Base-by-base conservation (phyloP, 345 rosid genomes). In the Eucalyptus marginata region DNA sequence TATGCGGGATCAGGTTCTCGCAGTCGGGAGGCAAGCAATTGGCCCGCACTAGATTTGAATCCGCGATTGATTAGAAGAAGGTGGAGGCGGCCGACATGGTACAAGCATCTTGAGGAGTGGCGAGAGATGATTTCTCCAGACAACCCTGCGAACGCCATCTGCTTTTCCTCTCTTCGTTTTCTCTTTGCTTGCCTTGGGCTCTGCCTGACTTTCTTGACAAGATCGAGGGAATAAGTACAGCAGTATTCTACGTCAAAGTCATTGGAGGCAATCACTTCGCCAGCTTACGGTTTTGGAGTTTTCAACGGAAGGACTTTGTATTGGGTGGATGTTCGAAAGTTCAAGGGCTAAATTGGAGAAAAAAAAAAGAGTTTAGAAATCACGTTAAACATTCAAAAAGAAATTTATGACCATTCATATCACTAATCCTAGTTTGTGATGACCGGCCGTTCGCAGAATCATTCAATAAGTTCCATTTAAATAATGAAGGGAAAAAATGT, bases 391-490 rank as follows among this genome's bases (percentile, higher is more conserved):
- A 22, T 56, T 22, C 5, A 56, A 56, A 56, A 56, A 56, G 1
- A 56, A 56, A 25, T 24, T 56, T 4, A 24, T 22, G 29, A 56
- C 6, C 62, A 56, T 25, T 13, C 29, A 22, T 56, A 52, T 22
- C 13, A 56, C 29, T 56, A 56, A 9, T 1, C 20, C 13, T 56
- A 56, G 6, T 56, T 24, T 56, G 62, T 22, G 24, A 56, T 56
- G 62, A 56, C 29, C 1, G 3, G 29, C 1, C 0, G 13, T 56
- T 56, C 0, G 0, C 2, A 25, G 2, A 25, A 10, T 58, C 64
- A 58, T 58, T 58, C 64, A 5, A 58, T 58, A 58, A 10, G n/a
- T 58, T 58, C n/a, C 13, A 25, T 58, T 58, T 25, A 58, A 5
- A 10, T 58, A 58, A 58, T 58, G 64, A 25, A 58, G 14, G 14